Evolutionary conservation across 2,329 filamentous ascomycete species (phyloP).

Genomic region (Botrytis cinerea): DNA sequence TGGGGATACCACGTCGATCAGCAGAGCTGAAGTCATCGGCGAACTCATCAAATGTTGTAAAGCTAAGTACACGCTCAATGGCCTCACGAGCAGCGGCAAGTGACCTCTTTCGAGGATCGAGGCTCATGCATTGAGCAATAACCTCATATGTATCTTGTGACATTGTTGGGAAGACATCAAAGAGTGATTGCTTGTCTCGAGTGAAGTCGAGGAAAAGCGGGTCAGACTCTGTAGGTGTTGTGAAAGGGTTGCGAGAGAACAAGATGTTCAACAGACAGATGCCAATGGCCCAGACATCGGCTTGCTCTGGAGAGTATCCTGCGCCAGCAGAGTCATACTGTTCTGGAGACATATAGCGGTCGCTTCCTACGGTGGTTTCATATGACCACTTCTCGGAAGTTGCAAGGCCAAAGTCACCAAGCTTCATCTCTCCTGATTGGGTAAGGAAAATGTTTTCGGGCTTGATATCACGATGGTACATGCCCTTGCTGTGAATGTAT

Average conservation of each 20-base stretch:
- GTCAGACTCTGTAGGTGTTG: slow-evolving; percentile 85
- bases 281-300: slow-evolving; percentile 95
- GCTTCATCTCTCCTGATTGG: slow-evolving; percentile 84
- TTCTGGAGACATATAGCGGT: slow-evolving; percentile 98
- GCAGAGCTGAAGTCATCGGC: slow-evolving; percentile 92
- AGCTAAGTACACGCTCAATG: slow-evolving; percentile 78
- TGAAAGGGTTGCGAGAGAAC: slow-evolving; percentile 96
- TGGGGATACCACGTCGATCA: slow-evolving; percentile 74
- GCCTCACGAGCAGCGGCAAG: slow-evolving; percentile 75
- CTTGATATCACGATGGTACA: slow-evolving; percentile 98
- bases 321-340: slow-evolving; percentile 87
- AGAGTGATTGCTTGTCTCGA: slow-evolving; percentile 90
- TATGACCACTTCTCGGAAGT: slow-evolving; percentile 88
- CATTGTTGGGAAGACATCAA: slow-evolving; percentile 98
- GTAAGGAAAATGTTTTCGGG: slow-evolving; percentile 98
- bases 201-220: slow-evolving; percentile 91
- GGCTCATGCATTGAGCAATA: slow-evolving; percentile 82
- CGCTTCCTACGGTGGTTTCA: slow-evolving; percentile 92
- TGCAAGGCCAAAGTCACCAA: slow-evolving; percentile 93
- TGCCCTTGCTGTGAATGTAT: slow-evolving; percentile 85
- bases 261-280: slow-evolving; percentile 95
- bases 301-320: slow-evolving; percentile 90
- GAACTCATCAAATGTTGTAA: slow-evolving; percentile 89
- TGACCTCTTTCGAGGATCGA: slow-evolving; percentile 88
- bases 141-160: slow-evolving; percentile 97